These are phyloP conservation scores for Hemisphaericaspora xylanilytica DNA, from an alignment of 1,139 yeast genomes.

Conservation along the genomic window DNA sequence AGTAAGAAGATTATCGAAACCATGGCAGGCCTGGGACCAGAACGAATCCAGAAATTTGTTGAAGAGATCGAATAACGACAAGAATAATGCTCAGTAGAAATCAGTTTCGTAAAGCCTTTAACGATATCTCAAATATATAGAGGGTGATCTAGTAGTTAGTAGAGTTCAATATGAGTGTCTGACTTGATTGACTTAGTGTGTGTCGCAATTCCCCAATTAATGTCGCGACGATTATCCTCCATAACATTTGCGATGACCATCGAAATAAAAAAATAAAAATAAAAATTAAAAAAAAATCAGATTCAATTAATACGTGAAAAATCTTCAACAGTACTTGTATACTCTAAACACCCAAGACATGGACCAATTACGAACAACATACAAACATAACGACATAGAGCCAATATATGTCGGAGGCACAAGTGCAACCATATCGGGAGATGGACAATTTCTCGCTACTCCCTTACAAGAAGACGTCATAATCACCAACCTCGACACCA, in stretches of 20 bases:
- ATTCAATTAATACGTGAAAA: background rate
- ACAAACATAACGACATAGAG: constrained; percentile 32
- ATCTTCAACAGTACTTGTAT: background rate
- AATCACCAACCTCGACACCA: constrained; percentile 60
- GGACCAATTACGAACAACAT: constrained; percentile 35
- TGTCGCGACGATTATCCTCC: background rate
- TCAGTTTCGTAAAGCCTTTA: too few relatives aligned
- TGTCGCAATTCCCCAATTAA: background rate
- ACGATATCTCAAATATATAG: too few relatives aligned
- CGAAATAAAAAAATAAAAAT: too few relatives aligned
- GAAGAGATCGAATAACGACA: too few relatives aligned
- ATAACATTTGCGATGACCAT: background rate
- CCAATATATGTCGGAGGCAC: constrained; percentile 91
- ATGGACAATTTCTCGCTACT: constrained; percentile 73
- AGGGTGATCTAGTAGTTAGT: too few relatives aligned
- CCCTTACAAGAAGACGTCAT: constrained; percentile 74
- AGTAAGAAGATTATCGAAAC: too few relatives aligned
- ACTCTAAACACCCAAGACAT: constrained; percentile 12
- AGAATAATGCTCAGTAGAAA: too few relatives aligned
- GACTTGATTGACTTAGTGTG: too few relatives aligned
- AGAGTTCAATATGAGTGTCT: too few relatives aligned
- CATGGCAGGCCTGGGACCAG: too few relatives aligned
- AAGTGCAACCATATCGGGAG: constrained; percentile 63
- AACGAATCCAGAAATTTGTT: too few relatives aligned
- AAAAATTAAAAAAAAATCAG: too few relatives aligned